A percentile compares a stretch with the other conserved stretches of the same genome.
phyloP scores from a whole-genome alignment of 2,329 filamentous ascomycete species.

The Acrocalymma vagum region DNA sequence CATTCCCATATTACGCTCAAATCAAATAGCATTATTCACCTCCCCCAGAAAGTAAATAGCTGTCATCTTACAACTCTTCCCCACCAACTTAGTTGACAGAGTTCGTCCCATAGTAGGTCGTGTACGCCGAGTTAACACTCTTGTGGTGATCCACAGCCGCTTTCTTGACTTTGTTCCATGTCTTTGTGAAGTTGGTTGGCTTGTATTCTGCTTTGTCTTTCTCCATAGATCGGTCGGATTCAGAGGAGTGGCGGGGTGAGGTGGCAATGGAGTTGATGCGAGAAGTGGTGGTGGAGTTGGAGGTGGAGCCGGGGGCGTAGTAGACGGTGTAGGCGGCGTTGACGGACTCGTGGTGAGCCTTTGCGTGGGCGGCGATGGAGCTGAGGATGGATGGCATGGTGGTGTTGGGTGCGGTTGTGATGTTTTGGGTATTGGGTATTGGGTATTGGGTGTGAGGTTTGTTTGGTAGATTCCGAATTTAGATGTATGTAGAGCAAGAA shows the following conservation, averaged over 20 bases:
- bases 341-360: constrained; percentile 39
- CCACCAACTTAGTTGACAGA: no score
- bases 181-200: constrained; percentile 30
- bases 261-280: constrained; percentile 13
- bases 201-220: constrained; percentile 14
- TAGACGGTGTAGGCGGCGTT: constrained; percentile 36
- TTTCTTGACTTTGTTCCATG: constrained; percentile 35
- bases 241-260: constrained; percentile 21
- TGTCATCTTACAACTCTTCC: no score
- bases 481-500: no score
- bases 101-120: constrained; percentile 36
- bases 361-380: constrained; percentile 33
- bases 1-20: no score
- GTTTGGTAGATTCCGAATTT: no score
- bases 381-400: constrained; percentile 32
- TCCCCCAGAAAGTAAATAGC: no score
- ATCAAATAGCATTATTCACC: no score
- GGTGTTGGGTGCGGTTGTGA: constrained; percentile 27
- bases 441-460: no score
- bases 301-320: constrained; percentile 24
- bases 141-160: constrained; percentile 40
- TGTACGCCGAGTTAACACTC: constrained; percentile 33
- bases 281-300: constrained; percentile 20
- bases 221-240: no score
- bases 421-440: constrained; percentile 17